A percentile compares a stretch with the other conserved stretches of the same genome.
These are phyloP conservation scores for Sporothrix inflata DNA, from an alignment of 2,329 filamentous ascomycete species.

Conservation along the genomic window DNA sequence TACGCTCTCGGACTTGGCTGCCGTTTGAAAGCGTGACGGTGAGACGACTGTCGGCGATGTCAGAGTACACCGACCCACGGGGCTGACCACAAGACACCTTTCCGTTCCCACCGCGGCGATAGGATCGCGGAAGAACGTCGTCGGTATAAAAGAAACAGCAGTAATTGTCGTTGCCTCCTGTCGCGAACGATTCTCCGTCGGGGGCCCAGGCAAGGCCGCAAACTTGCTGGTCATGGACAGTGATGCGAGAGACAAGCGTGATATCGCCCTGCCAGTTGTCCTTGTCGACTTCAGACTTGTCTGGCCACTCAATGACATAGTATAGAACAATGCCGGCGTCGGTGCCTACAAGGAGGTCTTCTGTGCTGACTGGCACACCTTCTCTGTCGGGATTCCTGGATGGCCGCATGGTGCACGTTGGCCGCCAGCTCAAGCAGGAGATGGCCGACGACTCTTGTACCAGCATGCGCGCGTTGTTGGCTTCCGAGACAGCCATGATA, in stretches of 20 bases:
- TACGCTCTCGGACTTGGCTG: slow-evolving; percentile 25
- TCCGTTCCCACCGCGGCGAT: not conserved
- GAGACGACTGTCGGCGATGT: slow-evolving; percentile 21
- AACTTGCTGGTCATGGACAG: slow-evolving; percentile 83
- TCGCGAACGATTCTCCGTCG: slow-evolving; percentile 76
- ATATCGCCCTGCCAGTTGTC: slow-evolving; percentile 78
- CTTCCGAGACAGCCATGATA: slow-evolving; percentile 75
- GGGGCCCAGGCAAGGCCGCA: slow-evolving; percentile 90
- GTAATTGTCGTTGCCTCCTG: slow-evolving; percentile 89
- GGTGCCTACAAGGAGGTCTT: slow-evolving; percentile 86
- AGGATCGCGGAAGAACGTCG: slow-evolving; percentile 51
- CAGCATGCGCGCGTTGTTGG: slow-evolving; percentile 52
- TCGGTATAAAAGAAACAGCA: slow-evolving; percentile 79
- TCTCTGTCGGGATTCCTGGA: slow-evolving; percentile 54
- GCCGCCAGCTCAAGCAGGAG: slow-evolving; percentile 81
- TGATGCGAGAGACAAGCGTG: slow-evolving; percentile 75
- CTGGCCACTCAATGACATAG: slow-evolving; percentile 86
- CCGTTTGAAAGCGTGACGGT: slow-evolving; percentile 15
- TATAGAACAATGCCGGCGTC: slow-evolving; percentile 82
- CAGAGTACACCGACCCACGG: not conserved
- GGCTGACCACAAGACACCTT: not conserved
- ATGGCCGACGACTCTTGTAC: slow-evolving; percentile 72
- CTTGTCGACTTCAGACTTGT: slow-evolving; percentile 61
- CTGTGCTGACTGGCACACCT: slow-evolving; percentile 62
- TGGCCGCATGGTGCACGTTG: slow-evolving; percentile 57